These are phyloP conservation scores for Gossypium armourianum DNA, from an alignment of 441 rosid species.

Conservation along the genomic window DNA sequence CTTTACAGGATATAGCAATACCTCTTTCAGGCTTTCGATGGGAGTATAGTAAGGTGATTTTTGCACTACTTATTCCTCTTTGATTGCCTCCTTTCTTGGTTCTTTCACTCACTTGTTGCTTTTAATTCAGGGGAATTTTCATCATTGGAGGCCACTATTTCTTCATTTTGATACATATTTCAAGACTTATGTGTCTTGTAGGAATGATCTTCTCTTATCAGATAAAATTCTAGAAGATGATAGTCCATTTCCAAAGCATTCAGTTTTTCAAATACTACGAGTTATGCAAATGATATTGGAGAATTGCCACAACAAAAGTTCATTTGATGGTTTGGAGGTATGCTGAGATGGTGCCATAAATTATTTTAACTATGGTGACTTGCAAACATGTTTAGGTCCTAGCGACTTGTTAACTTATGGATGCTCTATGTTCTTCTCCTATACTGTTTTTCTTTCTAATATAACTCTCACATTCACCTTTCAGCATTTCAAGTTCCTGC, in stretches of 20 bases:
- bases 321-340: conserved; percentile 94
- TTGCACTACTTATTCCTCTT: neutral
- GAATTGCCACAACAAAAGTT: conserved; percentile 81
- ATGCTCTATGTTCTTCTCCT: neutral
- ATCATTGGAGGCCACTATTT: conserved; percentile 96
- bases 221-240: conserved; percentile 61
- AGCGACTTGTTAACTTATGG: neutral
- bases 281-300: conserved; percentile 85
- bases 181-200: conserved; percentile 63
- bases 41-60: conserved; percentile 78
- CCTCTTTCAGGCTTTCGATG: conserved; percentile 94
- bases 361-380: neutral
- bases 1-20: conserved; percentile 85
- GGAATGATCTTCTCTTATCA: conserved; percentile 73
- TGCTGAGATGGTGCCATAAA: conserved; percentile 14
- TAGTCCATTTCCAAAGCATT: conserved; percentile 65
- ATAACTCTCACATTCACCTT: conserved; percentile 13
- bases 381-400: neutral
- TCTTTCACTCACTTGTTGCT: conserved; percentile 24
- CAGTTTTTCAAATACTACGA: conserved; percentile 72
- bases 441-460: conserved; percentile 17
- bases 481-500: conserved; percentile 90
- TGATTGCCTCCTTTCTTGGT: neutral
- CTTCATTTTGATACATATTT: conserved; percentile 85
- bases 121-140: conserved; percentile 76